phyloP scores from a whole-genome alignment of 208 protist genomes.

The Paratrypanosoma confusum region DNA sequence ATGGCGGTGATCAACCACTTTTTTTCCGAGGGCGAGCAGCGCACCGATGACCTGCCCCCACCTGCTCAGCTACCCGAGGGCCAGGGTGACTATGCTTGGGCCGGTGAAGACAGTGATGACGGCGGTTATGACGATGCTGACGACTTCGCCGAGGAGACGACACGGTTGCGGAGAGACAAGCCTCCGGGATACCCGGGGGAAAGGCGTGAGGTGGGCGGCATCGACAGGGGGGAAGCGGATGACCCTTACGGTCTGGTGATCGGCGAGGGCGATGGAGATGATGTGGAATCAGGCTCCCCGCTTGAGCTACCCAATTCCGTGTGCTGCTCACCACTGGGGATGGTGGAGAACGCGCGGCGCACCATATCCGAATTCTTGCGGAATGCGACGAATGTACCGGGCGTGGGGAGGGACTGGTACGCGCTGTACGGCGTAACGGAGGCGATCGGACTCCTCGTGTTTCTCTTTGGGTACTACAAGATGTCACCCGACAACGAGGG shows the following conservation, averaged over 20 bases:
- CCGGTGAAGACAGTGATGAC: neutral
- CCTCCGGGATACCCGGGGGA: no score
- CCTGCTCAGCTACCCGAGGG: neutral
- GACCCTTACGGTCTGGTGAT: no score
- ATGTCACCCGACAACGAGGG: slow-evolving; percentile 22
- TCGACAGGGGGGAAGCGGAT: no score
- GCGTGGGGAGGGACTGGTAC: slow-evolving; percentile 56
- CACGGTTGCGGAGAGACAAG: no score
- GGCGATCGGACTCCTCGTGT: slow-evolving; percentile 27
- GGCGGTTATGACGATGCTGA: neutral
- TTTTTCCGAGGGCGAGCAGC: neutral
- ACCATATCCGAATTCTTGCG: slow-evolving; percentile 7
- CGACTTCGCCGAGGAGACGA: neutral
- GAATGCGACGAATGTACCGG: slow-evolving; percentile 26
- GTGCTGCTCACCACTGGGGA: no score
- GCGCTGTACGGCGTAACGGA: slow-evolving; percentile 41
- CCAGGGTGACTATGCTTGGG: neutral
- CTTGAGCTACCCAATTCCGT: no score
- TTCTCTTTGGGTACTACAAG: slow-evolving; percentile 39
- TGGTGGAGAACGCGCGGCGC: no score
- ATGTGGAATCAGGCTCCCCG: no score
- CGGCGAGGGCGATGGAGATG: no score
- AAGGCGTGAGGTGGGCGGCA: no score
- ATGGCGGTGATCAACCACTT: neutral
- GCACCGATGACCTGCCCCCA: neutral